Evolutionary conservation across 2,329 filamentous ascomycete genomes (phyloP).

Genomic region (Capronia epimyces): DNA sequence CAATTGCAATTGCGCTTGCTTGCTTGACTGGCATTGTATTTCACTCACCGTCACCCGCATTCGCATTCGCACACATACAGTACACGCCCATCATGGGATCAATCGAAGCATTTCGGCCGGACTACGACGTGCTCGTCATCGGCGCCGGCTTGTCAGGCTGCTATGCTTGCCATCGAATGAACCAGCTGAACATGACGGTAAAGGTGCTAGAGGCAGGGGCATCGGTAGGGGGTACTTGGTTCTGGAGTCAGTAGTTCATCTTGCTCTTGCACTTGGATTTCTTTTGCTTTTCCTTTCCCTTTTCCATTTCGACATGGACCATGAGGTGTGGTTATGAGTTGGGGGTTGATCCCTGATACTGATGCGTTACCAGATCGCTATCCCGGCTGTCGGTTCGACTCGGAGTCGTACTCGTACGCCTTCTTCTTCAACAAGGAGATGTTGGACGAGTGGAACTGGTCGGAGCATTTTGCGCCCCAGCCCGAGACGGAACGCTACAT

Average conservation of each 20-base stretch:
- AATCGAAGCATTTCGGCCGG: too few relatives aligned
- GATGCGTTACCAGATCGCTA: slow-evolving; percentile 25
- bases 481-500: slow-evolving; percentile 40
- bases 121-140: slow-evolving; percentile 38
- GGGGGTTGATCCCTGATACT: too few relatives aligned
- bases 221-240: slow-evolving; percentile 9
- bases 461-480: slow-evolving; percentile 23
- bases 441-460: slow-evolving; percentile 27
- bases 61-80: too few relatives aligned
- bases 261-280: too few relatives aligned
- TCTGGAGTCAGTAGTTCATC: too few relatives aligned
- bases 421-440: slow-evolving; percentile 30
- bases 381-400: slow-evolving; percentile 36
- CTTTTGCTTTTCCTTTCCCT: too few relatives aligned
- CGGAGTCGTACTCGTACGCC: slow-evolving; percentile 30
- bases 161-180: slow-evolving; percentile 40
- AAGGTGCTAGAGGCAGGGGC: slow-evolving; percentile 14
- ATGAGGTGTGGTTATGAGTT: too few relatives aligned
- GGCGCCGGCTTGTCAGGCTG: slow-evolving; percentile 44
- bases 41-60: too few relatives aligned
- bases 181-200: slow-evolving; percentile 37
- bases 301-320: too few relatives aligned
- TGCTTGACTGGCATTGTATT: too few relatives aligned
- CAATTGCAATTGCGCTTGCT: too few relatives aligned
- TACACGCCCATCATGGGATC: too few relatives aligned